Base-by-base conservation (phyloP, 1,284 basidiomycete species). In the Agaricales sp. region DNA sequence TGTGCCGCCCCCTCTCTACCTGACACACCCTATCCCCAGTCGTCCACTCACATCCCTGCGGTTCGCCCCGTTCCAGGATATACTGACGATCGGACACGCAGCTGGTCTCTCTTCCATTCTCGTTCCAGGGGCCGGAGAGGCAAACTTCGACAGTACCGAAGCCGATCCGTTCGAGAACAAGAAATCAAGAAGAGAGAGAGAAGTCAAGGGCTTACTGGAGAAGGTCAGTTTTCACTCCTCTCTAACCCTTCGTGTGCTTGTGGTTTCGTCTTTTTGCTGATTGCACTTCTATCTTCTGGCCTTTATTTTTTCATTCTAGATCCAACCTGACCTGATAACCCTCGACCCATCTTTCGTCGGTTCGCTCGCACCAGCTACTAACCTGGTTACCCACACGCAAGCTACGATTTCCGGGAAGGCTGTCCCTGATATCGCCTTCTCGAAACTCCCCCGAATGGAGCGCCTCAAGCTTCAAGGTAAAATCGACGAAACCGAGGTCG, bases 131-230 rank as follows among this genome's bases (percentile, higher is more conserved):
- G 70, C 85, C 2, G 95, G 95, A 38, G 94, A 99, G 64, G 82
- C 93, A 43, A 93, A 96, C 71, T 97, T 94, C 62, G 95, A 99
- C 65, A 89, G 87, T 51, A 67, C 75, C 19, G 95, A 99, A 67
- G 87, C 91, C 0, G 94, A 99, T 77, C 92, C 95, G 2, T 98
- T 87, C 69, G 94, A 99, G 66, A 82, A 84, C 57, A 84, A 80
- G 66, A 83, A 80, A 52, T 75, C 86, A 14, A 68, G 92, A 50
- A 74, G 90, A 46, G 96, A 99, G 70, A 75, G 91, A 53, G 96
- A 99, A 65, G 92, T 99, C 55, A 85, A 88, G 61, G 75, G 73
- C 38, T 75, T 99, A 25, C 67, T 99, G 56, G 95, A 99, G 66
- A 99, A 98, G 75, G 84, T 84, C 38, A 12, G 65, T 50, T 4